Evolutionary conservation across 2,329 filamentous ascomycete genomes (phyloP), one percentile per base, ranked within the genome.

Genomic region (Furcasterigmium sp.): DNA sequence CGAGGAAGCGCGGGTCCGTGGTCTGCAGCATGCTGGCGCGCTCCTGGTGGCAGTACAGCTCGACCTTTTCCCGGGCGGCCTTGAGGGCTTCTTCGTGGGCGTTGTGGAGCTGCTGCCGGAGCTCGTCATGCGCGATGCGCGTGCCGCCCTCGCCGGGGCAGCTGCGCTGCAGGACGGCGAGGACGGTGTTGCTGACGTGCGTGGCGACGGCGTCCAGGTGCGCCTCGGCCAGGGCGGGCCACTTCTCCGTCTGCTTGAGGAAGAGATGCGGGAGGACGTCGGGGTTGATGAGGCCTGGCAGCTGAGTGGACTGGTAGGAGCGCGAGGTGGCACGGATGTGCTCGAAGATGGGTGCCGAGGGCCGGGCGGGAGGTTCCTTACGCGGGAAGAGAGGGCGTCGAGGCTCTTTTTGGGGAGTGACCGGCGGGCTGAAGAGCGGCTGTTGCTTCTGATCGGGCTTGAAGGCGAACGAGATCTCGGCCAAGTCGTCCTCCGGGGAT

Each of bases 251-350:
- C 37, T 66, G 63, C 19, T 49, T 47, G 18, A 45, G 49, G 36
- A 59, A 64, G 5, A 67, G 52, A 0, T 49, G 49, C 2, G 49
- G 51, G 15, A 63, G 53, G 1, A 64, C 52, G 1, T 56, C 50
- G 0, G 62, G 59, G 37, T 66, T 62, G 11, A 60, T 34, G 8
- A 66, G 47, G 0, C 62, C 61, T 0, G 57, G 54, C 0, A 67
- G 58, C 8, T 62, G 55, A 13, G 51, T 57, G 2, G 54, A 56
- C 23, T 58, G 54, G 25, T 59, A 62, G 0, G 47, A 41, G 0
- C 28, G 18, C 4, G 67, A 51, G 20, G 61, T 51, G 2, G 39
- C 32, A 3, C 48, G 45, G 14, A 66, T 65, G 15, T 53, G 43
- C 1, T 42, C 28, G 8, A 51, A 46, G 11, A 58, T 32, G 5